A percentile compares a stretch with the other conserved stretches of the same genome.
Conservation (phyloP, 139 green algal species). For the Spirogloea muscicola region DNA sequence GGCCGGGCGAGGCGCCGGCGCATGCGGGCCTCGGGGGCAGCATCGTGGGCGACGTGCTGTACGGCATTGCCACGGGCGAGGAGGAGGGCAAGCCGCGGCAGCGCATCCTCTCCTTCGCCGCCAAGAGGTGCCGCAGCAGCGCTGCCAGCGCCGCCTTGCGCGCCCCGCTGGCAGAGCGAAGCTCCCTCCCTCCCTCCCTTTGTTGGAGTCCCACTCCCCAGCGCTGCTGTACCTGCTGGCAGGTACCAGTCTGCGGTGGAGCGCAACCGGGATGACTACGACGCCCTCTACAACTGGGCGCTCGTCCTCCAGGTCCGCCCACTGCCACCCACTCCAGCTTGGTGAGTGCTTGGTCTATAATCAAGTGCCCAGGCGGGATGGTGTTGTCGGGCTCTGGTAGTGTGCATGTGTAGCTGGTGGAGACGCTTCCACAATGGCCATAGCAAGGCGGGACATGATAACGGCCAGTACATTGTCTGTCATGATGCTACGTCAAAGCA, state of each 20-base stretch:
- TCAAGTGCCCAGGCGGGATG: too few relatives aligned
- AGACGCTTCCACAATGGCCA: too few relatives aligned
- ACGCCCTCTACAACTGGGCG: slow-evolving; percentile 50
- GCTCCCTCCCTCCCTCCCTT: not conserved
- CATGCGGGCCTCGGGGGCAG: slow-evolving; percentile 27
- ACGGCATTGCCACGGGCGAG: slow-evolving; percentile 46
- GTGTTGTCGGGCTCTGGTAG: too few relatives aligned
- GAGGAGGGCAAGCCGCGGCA: slow-evolving; percentile 36
- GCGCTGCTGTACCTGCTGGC: not conserved
- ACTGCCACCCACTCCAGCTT: too few relatives aligned
- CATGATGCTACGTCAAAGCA: too few relatives aligned
- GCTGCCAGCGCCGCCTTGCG: too few relatives aligned
- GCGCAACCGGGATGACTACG: slow-evolving; percentile 34
- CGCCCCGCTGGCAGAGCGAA: not conserved
- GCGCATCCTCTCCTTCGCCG: slow-evolving; percentile 42
- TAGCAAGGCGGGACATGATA: too few relatives aligned
- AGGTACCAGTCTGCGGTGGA: slow-evolving; percentile 41
- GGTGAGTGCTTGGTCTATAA: too few relatives aligned
- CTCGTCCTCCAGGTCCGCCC: slow-evolving; percentile 33
- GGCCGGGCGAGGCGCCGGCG: not conserved
- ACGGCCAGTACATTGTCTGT: too few relatives aligned
- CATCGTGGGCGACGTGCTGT: slow-evolving; percentile 43
- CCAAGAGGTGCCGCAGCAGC: slow-evolving; percentile 25
- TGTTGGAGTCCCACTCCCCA: not conserved
- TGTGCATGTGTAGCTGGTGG: too few relatives aligned